phyloP scores from a whole-genome alignment of 2,329 filamentous ascomycete genomes.

The Fusarium nygamai region DNA sequence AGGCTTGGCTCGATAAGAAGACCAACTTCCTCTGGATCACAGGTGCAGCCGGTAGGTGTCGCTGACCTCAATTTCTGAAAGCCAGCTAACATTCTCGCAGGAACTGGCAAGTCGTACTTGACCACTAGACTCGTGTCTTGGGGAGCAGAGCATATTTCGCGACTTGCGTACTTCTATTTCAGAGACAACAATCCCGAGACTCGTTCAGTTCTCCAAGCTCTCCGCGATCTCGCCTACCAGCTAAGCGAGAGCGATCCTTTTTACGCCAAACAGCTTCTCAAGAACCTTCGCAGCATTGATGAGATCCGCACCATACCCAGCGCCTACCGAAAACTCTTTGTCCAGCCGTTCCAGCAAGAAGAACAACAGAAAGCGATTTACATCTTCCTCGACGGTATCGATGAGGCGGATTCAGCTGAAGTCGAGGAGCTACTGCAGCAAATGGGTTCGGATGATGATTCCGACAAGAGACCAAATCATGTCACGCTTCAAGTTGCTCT shows the following conservation, averaged over 20 bases:
- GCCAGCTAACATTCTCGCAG: constrained; percentile 19
- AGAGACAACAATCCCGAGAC: constrained; percentile 58
- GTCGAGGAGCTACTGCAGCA: constrained; percentile 51
- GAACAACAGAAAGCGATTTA: constrained; percentile 50
- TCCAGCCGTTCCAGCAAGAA: constrained; percentile 51
- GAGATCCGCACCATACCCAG: constrained; percentile 57
- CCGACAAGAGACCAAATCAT: constrained; percentile 18
- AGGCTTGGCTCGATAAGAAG: constrained; percentile 51
- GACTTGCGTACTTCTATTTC: constrained; percentile 59
- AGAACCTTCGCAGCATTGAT: constrained; percentile 48
- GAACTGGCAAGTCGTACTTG: constrained; percentile 59
- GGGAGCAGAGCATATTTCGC: constrained; percentile 48
- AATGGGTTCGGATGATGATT: constrained; percentile 43
- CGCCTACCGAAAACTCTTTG: constrained; percentile 54
- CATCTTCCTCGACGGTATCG: constrained; percentile 58
- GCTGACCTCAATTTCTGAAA: rapidly evolving
- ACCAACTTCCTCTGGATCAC: constrained; percentile 55
- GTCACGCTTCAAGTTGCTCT: constrained; percentile 51
- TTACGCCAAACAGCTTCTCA: constrained; percentile 55
- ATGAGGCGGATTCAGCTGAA: constrained; percentile 55
- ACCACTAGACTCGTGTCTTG: constrained; percentile 56
- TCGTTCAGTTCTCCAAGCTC: constrained; percentile 55
- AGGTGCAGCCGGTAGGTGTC: constrained; percentile 52
- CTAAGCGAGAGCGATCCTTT: constrained; percentile 56
- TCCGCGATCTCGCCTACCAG: constrained; percentile 59